Conservation (phyloP, 257 asterid genomes). For the Solanum boliviense region DNA sequence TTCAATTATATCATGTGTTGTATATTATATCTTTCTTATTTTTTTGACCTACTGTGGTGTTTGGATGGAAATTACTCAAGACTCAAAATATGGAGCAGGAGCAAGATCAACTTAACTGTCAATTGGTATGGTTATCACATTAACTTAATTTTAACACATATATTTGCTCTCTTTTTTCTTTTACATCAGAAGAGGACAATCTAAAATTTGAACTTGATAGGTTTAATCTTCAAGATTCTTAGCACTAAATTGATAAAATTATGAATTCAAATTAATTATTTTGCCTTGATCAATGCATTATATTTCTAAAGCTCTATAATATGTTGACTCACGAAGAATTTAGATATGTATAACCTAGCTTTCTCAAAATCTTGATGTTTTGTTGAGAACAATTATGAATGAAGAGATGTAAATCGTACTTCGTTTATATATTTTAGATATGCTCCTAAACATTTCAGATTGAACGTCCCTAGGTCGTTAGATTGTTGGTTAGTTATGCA, state of each 20-base stretch:
- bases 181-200: too few species aligned
- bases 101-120: slow-evolving; percentile 4
- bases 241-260: not conserved
- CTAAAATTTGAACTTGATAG: not conserved
- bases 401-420: not conserved
- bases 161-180: not conserved
- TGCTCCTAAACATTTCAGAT: not conserved
- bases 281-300: not conserved
- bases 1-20: not conserved
- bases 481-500: not conserved
- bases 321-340: not conserved
- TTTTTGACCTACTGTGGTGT: not conserved
- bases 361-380: not conserved
- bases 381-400: not conserved
- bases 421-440: not conserved
- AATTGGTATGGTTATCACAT: not conserved
- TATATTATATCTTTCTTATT: not conserved
- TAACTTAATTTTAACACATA: not conserved
- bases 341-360: not conserved
- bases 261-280: not conserved
- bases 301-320: not conserved
- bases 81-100: slow-evolving; percentile 2
- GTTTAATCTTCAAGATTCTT: not conserved
- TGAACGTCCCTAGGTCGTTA: not conserved
- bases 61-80: not conserved